These are phyloP conservation scores for Obba rivulosa DNA, from an alignment of 768 basidiomycete genomes.

Conservation along the genomic window DNA sequence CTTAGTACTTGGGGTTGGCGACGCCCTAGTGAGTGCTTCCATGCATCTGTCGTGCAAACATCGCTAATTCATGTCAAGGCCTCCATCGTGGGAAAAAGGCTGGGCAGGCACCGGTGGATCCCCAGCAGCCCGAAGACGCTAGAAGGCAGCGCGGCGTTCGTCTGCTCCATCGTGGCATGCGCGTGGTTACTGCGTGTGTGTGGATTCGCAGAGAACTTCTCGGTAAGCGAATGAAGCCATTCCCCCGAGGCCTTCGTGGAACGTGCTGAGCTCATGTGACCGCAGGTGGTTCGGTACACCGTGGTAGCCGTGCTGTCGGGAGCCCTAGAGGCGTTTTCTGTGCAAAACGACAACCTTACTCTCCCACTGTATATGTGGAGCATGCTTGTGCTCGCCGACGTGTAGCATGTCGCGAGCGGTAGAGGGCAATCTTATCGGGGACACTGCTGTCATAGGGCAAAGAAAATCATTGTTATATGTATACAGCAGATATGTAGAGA, in stretches of 20 bases:
- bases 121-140: constrained; percentile 80
- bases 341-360: constrained; percentile 97
- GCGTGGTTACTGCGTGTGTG: constrained; percentile 67
- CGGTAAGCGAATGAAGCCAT: constrained; percentile 38
- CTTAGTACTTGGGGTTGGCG: constrained; percentile 85
- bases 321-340: constrained; percentile 83
- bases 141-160: constrained; percentile 86
- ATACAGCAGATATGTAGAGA: no score
- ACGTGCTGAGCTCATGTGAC: background rate
- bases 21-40: constrained; percentile 66
- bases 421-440: no score
- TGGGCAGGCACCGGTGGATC: constrained; percentile 83
- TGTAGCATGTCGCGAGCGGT: constrained; percentile 17
- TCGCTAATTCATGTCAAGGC: constrained; percentile 46
- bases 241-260: background rate
- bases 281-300: constrained; percentile 63
- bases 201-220: constrained; percentile 70
- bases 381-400: constrained; percentile 59
- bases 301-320: constrained; percentile 59
- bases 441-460: no score
- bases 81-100: constrained; percentile 83
- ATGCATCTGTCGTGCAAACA: background rate
- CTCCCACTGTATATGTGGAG: constrained; percentile 97
- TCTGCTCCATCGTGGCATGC: constrained; percentile 58
- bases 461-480: no score